These are phyloP conservation scores for Chrysoporthe puriensis DNA, from an alignment of 2,329 filamentous ascomycete species.

Conservation along the genomic window DNA sequence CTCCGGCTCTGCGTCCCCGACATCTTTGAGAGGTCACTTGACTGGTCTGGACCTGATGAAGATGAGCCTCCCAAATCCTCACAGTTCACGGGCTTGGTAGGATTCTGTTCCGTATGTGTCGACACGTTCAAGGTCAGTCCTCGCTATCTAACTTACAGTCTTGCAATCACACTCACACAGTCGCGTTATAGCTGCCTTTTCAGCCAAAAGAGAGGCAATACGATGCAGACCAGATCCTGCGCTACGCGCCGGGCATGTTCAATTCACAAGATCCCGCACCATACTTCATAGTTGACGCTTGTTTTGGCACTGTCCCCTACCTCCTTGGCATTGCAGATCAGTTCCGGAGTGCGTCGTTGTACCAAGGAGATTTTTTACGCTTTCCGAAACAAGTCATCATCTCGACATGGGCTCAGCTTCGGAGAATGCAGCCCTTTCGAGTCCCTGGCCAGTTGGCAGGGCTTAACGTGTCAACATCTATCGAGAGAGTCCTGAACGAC, in stretches of 20 bases:
- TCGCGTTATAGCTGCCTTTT: conserved; percentile 14
- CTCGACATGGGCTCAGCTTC: conserved; percentile 20
- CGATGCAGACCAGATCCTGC: background rate
- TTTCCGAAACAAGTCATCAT: conserved; percentile 9
- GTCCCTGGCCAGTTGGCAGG: conserved; percentile 9
- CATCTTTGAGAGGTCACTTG: conserved; percentile 16
- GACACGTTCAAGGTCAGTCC: conserved; percentile 19
- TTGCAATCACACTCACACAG: background rate
- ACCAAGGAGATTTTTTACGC: background rate
- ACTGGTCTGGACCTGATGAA: conserved; percentile 14
- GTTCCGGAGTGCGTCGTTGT: background rate
- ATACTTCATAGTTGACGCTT: background rate
- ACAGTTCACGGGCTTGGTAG: conserved; percentile 17
- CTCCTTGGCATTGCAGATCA: conserved; percentile 17
- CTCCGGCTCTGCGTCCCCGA: conserved; percentile 21
- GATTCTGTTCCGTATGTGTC: conserved; percentile 25
- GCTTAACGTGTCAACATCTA: background rate
- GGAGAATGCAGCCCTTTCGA: conserved; percentile 14
- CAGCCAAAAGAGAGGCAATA: background rate
- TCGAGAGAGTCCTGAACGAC: background rate
- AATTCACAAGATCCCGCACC: conserved; percentile 15
- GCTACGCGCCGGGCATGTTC: background rate
- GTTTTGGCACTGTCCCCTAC: conserved; percentile 11
- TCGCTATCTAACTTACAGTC: background rate
- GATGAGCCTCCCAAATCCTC: conserved; percentile 17